Conservation (phyloP, 192 early-diverging fungal species). For the Lobosporangium transversale region DNA sequence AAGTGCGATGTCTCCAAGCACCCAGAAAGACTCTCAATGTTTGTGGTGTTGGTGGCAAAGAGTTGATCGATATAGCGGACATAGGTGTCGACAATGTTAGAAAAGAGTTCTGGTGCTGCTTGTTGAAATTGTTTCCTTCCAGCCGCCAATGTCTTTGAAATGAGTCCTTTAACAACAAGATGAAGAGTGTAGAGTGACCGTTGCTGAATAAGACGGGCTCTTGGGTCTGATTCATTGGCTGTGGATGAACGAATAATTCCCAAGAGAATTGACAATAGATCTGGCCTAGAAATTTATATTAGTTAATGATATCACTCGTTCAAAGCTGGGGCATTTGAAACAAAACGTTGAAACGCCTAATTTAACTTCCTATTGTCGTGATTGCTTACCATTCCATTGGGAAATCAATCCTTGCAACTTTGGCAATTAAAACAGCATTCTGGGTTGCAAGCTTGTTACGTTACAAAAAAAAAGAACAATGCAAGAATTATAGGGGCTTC, state of each 20-base stretch:
- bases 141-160: conserved; percentile 70
- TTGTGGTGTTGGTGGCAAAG: conserved; percentile 54
- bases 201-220: conserved; percentile 67
- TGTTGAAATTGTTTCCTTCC: conserved; percentile 69
- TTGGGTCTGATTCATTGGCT: conserved; percentile 29
- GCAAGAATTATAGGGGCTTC: no score
- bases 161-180: conserved; percentile 78
- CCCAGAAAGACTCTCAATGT: conserved; percentile 47
- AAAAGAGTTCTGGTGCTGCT: conserved; percentile 80
- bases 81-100: conserved; percentile 73
- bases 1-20: conserved; percentile 70
- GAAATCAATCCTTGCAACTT: conserved; percentile 88
- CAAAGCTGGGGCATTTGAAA: no score
- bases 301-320: no score
- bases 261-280: conserved; percentile 65
- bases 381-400: conserved; percentile 80
- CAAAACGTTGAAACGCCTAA: no score
- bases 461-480: no score
- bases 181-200: conserved; percentile 79
- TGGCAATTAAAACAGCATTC: conserved; percentile 79
- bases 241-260: conserved; percentile 65
- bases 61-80: conserved; percentile 65
- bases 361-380: no score
- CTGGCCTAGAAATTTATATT: conserved; percentile 65
- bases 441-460: conserved; percentile 69